phyloP scores from a whole-genome alignment of 179 eudicot genomes.

The Actinidia arguta region DNA sequence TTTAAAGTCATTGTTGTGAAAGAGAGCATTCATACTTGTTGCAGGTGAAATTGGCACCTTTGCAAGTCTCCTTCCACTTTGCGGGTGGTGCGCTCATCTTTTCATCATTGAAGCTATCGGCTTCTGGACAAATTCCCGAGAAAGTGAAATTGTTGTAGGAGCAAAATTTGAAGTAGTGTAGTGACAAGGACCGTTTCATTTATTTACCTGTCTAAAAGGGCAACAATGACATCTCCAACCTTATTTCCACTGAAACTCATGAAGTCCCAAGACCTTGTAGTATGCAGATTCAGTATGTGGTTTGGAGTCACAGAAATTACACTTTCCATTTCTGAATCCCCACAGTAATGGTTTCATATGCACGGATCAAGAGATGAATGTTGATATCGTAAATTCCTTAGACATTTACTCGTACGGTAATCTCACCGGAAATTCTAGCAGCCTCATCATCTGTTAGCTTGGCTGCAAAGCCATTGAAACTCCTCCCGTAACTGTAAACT shows the following conservation, averaged over 20 bases:
- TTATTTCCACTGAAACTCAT: constrained; percentile 29
- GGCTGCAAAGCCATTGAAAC: constrained; percentile 58
- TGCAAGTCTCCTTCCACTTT: constrained; percentile 36
- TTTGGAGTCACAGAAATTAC: constrained; percentile 60
- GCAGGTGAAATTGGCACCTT: constrained; percentile 18
- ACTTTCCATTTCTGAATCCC: constrained; percentile 49
- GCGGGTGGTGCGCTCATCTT: constrained; percentile 31
- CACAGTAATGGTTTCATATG: background rate
- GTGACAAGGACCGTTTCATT: no score
- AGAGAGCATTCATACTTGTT: constrained; percentile 13
- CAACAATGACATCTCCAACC: constrained; percentile 54
- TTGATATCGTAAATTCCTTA: background rate
- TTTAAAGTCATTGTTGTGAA: background rate
- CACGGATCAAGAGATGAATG: no score
- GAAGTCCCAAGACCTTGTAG: constrained; percentile 78
- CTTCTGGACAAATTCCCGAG: constrained; percentile 55
- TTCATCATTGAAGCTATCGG: constrained; percentile 33
- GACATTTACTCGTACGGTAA: no score
- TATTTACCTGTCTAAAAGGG: constrained; percentile 52
- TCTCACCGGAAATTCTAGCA: constrained; percentile 39
- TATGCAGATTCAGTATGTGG: constrained; percentile 44
- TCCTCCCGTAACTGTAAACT: constrained; percentile 47
- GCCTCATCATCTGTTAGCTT: constrained; percentile 44
- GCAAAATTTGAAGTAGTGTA: no score
- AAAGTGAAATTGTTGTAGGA: no score